A percentile compares a stretch with the other conserved stretches of the same genome.
Conservation (phyloP, 345 rosid species). For the Lumnitzera racemosa region DNA sequence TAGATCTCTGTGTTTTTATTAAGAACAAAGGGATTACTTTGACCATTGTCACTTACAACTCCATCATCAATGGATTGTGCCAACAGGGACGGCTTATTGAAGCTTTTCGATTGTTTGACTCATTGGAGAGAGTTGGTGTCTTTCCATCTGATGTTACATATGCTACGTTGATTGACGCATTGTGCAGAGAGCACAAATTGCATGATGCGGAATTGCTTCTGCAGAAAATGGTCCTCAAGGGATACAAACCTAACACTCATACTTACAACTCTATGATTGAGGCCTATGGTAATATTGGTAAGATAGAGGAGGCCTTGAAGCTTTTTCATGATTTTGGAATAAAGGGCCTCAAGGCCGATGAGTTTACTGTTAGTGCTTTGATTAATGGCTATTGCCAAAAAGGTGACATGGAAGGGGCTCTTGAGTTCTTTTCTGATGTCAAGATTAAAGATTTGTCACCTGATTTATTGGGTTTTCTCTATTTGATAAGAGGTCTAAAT, state of each 20-base stretch:
- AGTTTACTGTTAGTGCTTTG: conserved; percentile 62
- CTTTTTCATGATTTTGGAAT: conserved; percentile 34
- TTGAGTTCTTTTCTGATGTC: conserved; percentile 41
- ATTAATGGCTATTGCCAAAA: conserved; percentile 59
- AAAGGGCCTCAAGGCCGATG: conserved; percentile 44
- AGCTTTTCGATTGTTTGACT: conserved; percentile 83
- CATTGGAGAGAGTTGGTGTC: conserved; percentile 51
- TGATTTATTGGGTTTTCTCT: conserved; percentile 70
- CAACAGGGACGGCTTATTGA: conserved; percentile 70
- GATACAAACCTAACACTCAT: conserved; percentile 34
- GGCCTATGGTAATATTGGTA: conserved; percentile 60
- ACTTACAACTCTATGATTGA: conserved; percentile 60
- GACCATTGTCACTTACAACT: conserved; percentile 62
- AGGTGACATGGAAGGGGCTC: conserved; percentile 86
- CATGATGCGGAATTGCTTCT: conserved; percentile 54
- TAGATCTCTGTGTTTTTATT: conserved; percentile 52
- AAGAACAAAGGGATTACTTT: conserved; percentile 39
- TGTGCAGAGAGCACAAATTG: conserved; percentile 64
- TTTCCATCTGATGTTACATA: conserved; percentile 59
- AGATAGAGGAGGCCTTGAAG: conserved; percentile 49
- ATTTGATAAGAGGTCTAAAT: conserved; percentile 62
- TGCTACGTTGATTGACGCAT: conserved; percentile 48
- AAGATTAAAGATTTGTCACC: conserved; percentile 43
- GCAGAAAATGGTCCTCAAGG: conserved; percentile 47
- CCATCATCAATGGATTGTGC: conserved; percentile 66